Conservation (phyloP, 2,329 filamentous ascomycete genomes). For the Aspergillus viridinutans region DNA sequence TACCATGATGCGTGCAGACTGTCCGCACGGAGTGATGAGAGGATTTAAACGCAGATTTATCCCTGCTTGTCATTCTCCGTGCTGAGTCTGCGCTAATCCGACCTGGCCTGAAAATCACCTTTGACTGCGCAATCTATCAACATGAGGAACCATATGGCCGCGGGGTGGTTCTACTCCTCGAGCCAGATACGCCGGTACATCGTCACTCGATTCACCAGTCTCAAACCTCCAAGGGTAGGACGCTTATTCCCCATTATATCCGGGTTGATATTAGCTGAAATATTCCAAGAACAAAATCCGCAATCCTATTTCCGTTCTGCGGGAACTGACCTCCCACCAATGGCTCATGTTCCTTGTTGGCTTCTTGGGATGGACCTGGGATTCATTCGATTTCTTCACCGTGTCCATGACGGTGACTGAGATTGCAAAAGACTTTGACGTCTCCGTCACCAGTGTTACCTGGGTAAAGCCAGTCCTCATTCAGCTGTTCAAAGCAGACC, state of each 20-base stretch:
- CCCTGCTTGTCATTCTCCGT: background rate
- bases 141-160: background rate
- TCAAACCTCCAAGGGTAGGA: background rate
- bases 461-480: no score
- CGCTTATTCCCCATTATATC: background rate
- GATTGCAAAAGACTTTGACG: background rate
- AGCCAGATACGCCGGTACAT: background rate
- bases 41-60: background rate
- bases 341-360: slow-evolving; percentile 49
- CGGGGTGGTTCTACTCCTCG: background rate
- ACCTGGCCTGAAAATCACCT: no score
- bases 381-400: slow-evolving; percentile 65
- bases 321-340: slow-evolving; percentile 46
- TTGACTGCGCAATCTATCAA: background rate
- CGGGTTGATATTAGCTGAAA: background rate
- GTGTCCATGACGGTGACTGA: slow-evolving; percentile 42
- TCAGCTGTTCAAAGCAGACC: no score
- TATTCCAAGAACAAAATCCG: background rate
- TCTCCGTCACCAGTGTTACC: background rate
- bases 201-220: background rate
- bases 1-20: background rate
- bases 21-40: background rate
- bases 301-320: background rate
- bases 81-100: background rate
- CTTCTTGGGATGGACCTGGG: slow-evolving; percentile 50